Conservation (phyloP, 2,329 filamentous ascomycete genomes). For the Aspergillus glaucus region DNA sequence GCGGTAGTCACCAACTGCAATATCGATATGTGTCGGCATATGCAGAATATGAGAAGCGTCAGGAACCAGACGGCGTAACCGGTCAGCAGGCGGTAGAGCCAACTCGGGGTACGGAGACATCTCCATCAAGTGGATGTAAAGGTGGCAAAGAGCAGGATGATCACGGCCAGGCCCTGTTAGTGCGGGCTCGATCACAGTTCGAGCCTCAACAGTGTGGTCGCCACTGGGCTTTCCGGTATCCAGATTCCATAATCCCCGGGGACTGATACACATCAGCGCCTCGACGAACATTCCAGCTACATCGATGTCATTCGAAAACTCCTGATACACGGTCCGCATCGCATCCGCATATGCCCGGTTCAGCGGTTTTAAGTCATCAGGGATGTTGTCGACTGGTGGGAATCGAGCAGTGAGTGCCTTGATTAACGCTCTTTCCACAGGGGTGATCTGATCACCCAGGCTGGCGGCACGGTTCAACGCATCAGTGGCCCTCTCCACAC, state of each 20-base stretch:
- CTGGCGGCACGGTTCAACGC: conserved; percentile 39
- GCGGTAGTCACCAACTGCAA: conserved; percentile 65
- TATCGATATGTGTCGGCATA: conserved; percentile 71
- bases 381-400: conserved; percentile 43
- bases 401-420: conserved; percentile 42
- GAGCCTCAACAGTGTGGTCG: conserved; percentile 52
- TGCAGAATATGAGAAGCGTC: conserved; percentile 64
- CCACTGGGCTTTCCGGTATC: conserved; percentile 50
- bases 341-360: conserved; percentile 55
- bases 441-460: conserved; percentile 30
- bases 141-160: conserved; percentile 65
- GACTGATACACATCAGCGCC: conserved; percentile 57
- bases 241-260: conserved; percentile 58
- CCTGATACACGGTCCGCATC: conserved; percentile 49
- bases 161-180: conserved; percentile 43
- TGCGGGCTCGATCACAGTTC: conserved; percentile 51
- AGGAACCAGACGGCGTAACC: conserved; percentile 56
- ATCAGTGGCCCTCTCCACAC: conserved; percentile 41
- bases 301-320: conserved; percentile 52
- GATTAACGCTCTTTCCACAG: conserved; percentile 57
- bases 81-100: conserved; percentile 55
- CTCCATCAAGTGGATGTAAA: conserved; percentile 71
- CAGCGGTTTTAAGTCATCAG: conserved; percentile 45
- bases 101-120: conserved; percentile 61
- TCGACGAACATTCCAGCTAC: conserved; percentile 57